Conservation (phyloP, 495 filamentous ascomycete species). For the Bacidia rubella region DNA sequence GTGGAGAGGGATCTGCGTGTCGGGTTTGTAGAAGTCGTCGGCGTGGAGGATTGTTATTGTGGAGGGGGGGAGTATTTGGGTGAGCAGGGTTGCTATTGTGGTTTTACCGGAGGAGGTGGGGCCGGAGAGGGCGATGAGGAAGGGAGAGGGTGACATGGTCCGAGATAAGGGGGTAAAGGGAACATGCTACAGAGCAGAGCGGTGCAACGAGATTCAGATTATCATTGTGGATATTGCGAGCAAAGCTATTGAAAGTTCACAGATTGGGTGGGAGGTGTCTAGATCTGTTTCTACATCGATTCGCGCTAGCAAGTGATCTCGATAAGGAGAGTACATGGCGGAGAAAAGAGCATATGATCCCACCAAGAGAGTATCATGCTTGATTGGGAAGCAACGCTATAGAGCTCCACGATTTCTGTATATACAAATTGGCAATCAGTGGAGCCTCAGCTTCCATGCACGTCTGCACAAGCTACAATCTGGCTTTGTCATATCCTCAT, state of each 20-base stretch:
- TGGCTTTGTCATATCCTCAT: background rate
- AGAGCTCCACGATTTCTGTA: background rate
- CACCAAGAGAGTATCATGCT: too few relatives aligned
- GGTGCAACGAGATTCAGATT: too few relatives aligned
- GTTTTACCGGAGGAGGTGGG: slow-evolving; percentile 71
- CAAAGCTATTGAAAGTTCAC: too few relatives aligned
- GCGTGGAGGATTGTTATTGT: slow-evolving; percentile 53
- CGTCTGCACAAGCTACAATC: background rate
- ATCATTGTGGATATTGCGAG: too few relatives aligned
- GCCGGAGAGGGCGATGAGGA: slow-evolving; percentile 61
- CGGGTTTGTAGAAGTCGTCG: slow-evolving; percentile 82
- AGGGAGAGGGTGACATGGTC: slow-evolving; percentile 17
- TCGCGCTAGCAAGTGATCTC: too few relatives aligned
- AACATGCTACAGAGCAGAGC: too few relatives aligned
- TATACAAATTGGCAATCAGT: background rate
- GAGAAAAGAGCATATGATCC: too few relatives aligned
- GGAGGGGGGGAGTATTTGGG: slow-evolving; percentile 46
- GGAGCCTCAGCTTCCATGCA: background rate
- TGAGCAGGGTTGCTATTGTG: slow-evolving; percentile 60
- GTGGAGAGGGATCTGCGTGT: slow-evolving; percentile 51
- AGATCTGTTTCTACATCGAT: too few relatives aligned
- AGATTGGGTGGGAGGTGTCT: too few relatives aligned
- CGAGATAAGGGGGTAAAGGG: background rate
- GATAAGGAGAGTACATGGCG: too few relatives aligned
- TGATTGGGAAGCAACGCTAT: background rate